phyloP scores from a whole-genome alignment of 1,139 yeast genomes.

The Eremothecium gossypii region DNA sequence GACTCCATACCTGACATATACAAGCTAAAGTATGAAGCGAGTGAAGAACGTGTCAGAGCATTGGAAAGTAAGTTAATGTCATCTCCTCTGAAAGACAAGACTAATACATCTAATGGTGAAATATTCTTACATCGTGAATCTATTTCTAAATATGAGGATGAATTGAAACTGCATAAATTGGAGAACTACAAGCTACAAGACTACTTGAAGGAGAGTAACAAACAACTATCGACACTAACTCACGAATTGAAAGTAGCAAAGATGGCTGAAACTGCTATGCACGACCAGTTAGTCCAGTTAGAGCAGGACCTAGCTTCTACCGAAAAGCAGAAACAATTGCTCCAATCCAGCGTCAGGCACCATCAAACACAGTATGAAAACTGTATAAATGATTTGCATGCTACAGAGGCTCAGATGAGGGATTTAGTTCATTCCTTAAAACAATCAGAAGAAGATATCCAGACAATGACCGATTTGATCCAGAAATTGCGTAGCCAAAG shows the following conservation, averaged over 20 bases:
- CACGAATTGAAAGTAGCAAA: constrained; percentile 19
- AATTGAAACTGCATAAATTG: constrained; percentile 22
- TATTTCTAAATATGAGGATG: constrained; percentile 40
- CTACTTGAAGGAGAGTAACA: constrained; percentile 22
- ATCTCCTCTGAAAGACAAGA: constrained; percentile 25
- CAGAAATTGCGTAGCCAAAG: constrained; percentile 49
- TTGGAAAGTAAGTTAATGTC: constrained; percentile 35
- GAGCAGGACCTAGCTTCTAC: constrained; percentile 23
- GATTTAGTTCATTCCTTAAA: constrained; percentile 47
- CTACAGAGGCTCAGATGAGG: constrained; percentile 59
- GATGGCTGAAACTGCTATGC: constrained; percentile 20
- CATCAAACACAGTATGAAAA: constrained; percentile 71
- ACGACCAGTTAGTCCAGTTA: constrained; percentile 25
- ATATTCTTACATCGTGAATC: constrained; percentile 25
- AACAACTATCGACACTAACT: constrained; percentile 16
- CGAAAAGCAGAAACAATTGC: constrained; percentile 24
- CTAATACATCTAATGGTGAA: constrained; percentile 21
- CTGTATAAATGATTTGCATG: constrained; percentile 62
- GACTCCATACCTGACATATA: constrained; percentile 27
- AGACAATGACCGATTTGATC: constrained; percentile 48
- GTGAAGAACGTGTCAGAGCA: constrained; percentile 38
- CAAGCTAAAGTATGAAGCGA: constrained; percentile 34
- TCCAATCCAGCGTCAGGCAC: constrained; percentile 38
- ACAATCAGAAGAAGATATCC: constrained; percentile 49
- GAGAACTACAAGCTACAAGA: constrained; percentile 42